Conservation (phyloP, 1,284 basidiomycete genomes). For the Gomphus bonarii region DNA sequence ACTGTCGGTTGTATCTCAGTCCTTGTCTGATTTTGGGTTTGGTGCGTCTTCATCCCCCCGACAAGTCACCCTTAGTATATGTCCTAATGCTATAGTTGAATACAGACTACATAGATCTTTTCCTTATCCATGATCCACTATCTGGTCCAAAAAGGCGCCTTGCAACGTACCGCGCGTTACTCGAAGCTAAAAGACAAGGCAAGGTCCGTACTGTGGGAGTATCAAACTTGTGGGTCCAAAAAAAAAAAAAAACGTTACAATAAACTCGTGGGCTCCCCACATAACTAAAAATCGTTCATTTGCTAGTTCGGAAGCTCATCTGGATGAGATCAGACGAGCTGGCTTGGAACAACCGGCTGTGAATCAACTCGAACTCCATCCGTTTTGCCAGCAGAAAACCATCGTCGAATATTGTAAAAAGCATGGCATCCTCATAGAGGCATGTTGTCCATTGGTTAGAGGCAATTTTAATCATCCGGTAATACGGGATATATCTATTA, state of each 20-base stretch:
- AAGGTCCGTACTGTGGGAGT: slow-evolving; percentile 68
- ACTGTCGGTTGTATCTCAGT: slow-evolving; percentile 42
- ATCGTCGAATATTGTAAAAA: slow-evolving; percentile 70
- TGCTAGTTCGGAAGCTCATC: slow-evolving; percentile 59
- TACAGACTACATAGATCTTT: too few relatives aligned
- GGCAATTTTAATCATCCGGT: slow-evolving; percentile 47
- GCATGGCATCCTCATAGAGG: slow-evolving; percentile 65
- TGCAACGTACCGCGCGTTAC: slow-evolving; percentile 53
- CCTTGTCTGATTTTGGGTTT: too few relatives aligned
- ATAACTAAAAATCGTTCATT: background rate
- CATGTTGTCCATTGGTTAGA: slow-evolving; percentile 66
- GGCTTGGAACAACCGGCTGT: slow-evolving; percentile 56
- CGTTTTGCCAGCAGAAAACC: slow-evolving; percentile 71
- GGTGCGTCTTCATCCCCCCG: too few relatives aligned
- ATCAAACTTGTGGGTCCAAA: slow-evolving; percentile 55
- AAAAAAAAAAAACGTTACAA: too few relatives aligned
- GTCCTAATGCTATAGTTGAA: too few relatives aligned
- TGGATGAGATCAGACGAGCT: slow-evolving; percentile 61
- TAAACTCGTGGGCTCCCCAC: background rate
- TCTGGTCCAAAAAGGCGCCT: slow-evolving; percentile 70
- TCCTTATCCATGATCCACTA: slow-evolving; percentile 42
- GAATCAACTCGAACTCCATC: slow-evolving; percentile 86
- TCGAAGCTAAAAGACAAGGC: slow-evolving; percentile 48
- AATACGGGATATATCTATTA: slow-evolving; percentile 43
- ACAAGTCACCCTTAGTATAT: too few relatives aligned